Evolutionary conservation across 176 grass and related monocot genomes (phyloP), one percentile per base, ranked within the genome.

Genomic region (Aegilops bicornis): DNA sequence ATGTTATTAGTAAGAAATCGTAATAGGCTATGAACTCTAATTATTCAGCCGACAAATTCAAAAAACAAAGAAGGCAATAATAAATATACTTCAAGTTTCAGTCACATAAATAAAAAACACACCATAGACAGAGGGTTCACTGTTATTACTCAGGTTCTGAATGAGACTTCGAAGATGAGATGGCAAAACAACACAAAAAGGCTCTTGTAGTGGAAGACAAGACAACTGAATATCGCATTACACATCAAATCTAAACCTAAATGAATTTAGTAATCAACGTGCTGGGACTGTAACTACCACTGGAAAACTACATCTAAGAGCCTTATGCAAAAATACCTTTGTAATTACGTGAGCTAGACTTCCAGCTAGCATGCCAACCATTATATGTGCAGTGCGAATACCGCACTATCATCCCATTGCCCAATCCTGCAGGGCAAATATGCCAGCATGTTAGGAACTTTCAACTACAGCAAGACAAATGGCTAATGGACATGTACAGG

Each of bases 311-410:
- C 71, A 67, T 66, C 1, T 42, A 23, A 20, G 22, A 77, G 48
- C 10, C 27, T 71, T 76, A 32, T 48, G 75, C 69, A 78, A 20
- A 79, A 79, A 16, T 87, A 95, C 91, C 91, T 95, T 94, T 79
- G 91, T 95, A 89, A 93, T 98, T 73, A 95, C 96, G 86, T 98
- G 93, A 42, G 96, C 96, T 79, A 98, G 85, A 88, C 96, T 98
- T 85, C 96, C 96, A 78, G 96, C 91, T 87, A 98, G 85, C 69
- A 91, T 95, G 58, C 93, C 91, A 72, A 94, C 96, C 96, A 98
- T 98, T 86, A 94, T 78, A 81, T 93, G 96, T 58, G 93, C 96
- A 73, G 93, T 73, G n/a, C 90, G 93, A 91, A 89, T 89, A 95
- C 87, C 9, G 76, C 65, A 89, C 78, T 85, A 71, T 98, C 89